phyloP scores from a whole-genome alignment of 2,329 filamentous ascomycete species.

The Pseudomassariella vexata region DNA sequence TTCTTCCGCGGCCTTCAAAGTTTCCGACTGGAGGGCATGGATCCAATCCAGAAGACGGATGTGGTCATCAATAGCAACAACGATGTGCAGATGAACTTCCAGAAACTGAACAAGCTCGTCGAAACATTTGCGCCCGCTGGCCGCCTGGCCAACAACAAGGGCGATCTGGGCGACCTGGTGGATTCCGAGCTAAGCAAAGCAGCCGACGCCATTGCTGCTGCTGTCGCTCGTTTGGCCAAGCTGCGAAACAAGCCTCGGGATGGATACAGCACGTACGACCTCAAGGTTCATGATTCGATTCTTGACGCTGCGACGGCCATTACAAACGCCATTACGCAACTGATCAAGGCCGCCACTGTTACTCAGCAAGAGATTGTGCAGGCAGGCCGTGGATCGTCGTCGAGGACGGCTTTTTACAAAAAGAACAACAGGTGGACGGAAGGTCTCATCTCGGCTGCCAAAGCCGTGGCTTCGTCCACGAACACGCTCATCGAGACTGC shows the following conservation, averaged over 20 bases:
- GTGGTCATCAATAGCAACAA: constrained; percentile 97
- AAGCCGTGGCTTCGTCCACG: constrained; percentile 88
- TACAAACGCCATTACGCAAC: constrained; percentile 84
- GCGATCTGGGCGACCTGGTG: constrained; percentile 88
- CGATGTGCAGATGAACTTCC: constrained; percentile 89
- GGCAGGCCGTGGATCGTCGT: constrained; percentile 81
- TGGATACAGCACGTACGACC: constrained; percentile 90
- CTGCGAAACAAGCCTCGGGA: constrained; percentile 96
- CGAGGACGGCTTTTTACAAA: constrained; percentile 95
- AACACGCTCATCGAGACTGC: constrained; percentile 97
- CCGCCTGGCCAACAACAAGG: constrained; percentile 71
- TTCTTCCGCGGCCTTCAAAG: constrained; percentile 95
- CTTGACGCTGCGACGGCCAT: constrained; percentile 89
- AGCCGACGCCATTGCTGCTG: constrained; percentile 90
- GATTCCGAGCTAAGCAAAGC: constrained; percentile 89
- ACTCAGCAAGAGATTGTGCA: constrained; percentile 96
- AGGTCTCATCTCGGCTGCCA: constrained; percentile 92
- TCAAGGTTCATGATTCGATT: constrained; percentile 93
- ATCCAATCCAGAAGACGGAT: constrained; percentile 87
- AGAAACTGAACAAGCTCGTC: constrained; percentile 87
- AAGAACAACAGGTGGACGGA: constrained; percentile 99
- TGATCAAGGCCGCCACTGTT: constrained; percentile 90
- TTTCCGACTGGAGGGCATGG: constrained; percentile 86
- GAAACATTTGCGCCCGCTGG: constrained; percentile 84
- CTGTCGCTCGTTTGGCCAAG: constrained; percentile 81